Evolutionary conservation across 2,329 filamentous ascomycete species (phyloP).

Genomic region (Gnomoniopsis smithogilvyi): DNA sequence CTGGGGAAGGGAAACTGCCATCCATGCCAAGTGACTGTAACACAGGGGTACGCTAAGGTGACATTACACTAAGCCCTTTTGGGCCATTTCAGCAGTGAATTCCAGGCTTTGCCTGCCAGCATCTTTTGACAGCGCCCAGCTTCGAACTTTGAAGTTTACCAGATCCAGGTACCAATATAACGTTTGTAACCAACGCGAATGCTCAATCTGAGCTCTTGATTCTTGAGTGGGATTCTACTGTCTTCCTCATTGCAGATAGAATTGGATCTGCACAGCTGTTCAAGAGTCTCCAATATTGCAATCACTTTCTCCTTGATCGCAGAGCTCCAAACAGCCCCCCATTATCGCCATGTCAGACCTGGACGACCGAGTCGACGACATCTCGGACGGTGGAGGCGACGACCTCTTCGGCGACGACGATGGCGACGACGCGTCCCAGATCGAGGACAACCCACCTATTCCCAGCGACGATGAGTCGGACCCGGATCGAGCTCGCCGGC

Average conservation of each 20-base stretch:
- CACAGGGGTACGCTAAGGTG: neutral
- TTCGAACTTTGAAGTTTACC: neutral
- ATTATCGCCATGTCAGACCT: constrained; percentile 50
- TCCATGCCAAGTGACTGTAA: constrained; percentile 1
- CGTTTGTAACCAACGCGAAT: no score
- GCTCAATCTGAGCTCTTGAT: neutral
- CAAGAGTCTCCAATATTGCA: neutral
- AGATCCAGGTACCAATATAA: neutral
- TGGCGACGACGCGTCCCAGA: constrained; percentile 55
- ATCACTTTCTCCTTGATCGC: neutral
- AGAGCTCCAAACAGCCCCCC: neutral
- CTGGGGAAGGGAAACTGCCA: neutral
- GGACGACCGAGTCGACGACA: constrained; percentile 45
- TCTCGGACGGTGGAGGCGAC: constrained; percentile 54
- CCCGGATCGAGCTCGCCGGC: constrained; percentile 35
- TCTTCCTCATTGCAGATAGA: neutral
- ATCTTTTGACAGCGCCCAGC: neutral
- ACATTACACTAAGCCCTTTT: neutral
- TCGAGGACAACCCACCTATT: constrained; percentile 17
- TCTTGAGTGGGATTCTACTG: neutral
- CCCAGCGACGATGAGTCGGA: constrained; percentile 57
- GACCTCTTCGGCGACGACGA: constrained; percentile 62
- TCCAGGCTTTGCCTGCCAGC: neutral
- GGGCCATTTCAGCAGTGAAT: neutral
- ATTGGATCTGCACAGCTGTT: neutral